These are phyloP conservation scores for Kwoniella dejecticola DNA, from an alignment of 768 basidiomycete species.

Conservation along the genomic window DNA sequence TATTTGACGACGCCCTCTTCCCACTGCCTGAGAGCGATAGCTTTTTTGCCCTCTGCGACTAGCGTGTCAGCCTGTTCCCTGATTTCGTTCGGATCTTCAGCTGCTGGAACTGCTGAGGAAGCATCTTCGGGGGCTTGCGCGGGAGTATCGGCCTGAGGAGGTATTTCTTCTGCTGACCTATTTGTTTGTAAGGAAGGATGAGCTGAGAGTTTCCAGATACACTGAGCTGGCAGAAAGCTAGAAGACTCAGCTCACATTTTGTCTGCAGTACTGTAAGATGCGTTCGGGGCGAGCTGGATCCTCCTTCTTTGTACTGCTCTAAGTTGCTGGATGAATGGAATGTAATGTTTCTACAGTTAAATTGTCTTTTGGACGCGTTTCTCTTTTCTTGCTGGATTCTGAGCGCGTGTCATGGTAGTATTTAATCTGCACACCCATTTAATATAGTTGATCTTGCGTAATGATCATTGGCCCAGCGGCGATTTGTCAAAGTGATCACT, in stretches of 20 bases:
- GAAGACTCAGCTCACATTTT: constrained; percentile 4
- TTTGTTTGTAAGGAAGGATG: too few relatives aligned
- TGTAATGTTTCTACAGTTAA: background rate
- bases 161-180: constrained; percentile 4
- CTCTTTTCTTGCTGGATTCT: too few relatives aligned
- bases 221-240: too few relatives aligned
- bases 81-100: constrained; percentile 13
- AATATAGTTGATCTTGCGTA: background rate
- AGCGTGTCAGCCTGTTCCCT: constrained; percentile 35
- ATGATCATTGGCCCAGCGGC: background rate
- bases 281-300: background rate
- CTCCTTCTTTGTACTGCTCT: too few relatives aligned
- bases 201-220: too few relatives aligned
- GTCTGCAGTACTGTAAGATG: background rate
- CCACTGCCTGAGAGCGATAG: constrained; percentile 53
- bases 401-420: too few relatives aligned
- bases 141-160: background rate
- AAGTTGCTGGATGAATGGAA: background rate
- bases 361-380: constrained; percentile 6
- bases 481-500: too few relatives aligned
- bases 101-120: too few relatives aligned
- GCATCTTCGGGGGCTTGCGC: background rate
- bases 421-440: too few relatives aligned
- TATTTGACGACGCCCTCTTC: constrained; percentile 52
- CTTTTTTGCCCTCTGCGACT: constrained; percentile 53